phyloP scores from a whole-genome alignment of 2,329 filamentous ascomycete species.

The Diatrype stigma region DNA sequence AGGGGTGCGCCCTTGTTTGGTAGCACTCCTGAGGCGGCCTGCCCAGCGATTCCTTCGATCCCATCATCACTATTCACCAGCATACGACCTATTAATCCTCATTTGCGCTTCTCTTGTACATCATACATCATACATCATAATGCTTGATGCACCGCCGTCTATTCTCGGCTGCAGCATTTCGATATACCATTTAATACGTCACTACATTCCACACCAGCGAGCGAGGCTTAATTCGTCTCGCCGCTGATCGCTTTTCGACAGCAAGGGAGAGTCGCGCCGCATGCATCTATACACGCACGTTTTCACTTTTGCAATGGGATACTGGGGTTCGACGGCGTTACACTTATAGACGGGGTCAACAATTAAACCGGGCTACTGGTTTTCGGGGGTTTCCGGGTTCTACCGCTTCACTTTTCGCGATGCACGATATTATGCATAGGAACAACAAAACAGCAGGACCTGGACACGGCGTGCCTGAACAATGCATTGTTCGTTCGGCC shows the following conservation, averaged over 20 bases:
- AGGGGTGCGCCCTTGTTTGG: no score
- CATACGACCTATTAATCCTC: conserved; percentile 18
- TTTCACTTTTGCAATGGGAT: conserved; percentile 10
- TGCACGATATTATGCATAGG: conserved; percentile 11
- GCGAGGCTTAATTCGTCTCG: neutral
- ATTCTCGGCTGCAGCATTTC: conserved; percentile 16
- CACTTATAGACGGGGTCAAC: conserved; percentile 15
- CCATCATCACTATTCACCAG: neutral
- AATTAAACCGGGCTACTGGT: neutral
- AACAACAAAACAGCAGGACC: conserved; percentile 13
- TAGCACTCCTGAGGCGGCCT: neutral
- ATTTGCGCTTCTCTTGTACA: conserved; percentile 26
- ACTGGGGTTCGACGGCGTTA: conserved; percentile 19
- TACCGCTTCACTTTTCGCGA: conserved; percentile 7
- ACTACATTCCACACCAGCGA: conserved; percentile 12
- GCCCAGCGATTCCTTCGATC: neutral
- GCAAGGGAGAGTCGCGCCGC: conserved; percentile 12
- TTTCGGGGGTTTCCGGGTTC: conserved; percentile 9
- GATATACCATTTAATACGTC: conserved; percentile 26
- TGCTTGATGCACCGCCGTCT: conserved; percentile 17
- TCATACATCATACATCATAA: no score
- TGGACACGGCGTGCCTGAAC: neutral
- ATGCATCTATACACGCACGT: conserved; percentile 12
- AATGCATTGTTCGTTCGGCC: neutral
- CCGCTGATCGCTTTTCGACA: conserved; percentile 17